Evolutionary conservation across 1,284 basidiomycete genomes (phyloP).

Genomic region (Puccinia coronata): DNA sequence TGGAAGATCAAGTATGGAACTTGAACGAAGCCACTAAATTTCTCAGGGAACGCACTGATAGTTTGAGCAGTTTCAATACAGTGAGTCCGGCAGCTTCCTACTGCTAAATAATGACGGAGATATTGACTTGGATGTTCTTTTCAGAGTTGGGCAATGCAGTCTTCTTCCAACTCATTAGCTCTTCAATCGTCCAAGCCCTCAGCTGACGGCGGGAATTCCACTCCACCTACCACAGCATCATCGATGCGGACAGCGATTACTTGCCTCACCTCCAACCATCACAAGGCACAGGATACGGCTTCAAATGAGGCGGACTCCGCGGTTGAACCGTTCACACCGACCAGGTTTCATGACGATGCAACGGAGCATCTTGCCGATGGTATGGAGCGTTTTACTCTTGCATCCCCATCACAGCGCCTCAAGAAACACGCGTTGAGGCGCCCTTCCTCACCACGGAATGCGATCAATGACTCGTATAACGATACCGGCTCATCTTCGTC

Average conservation of each 20-base stretch:
- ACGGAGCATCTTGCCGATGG: background rate
- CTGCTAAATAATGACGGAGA: background rate
- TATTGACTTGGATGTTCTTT: background rate
- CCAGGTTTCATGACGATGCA: background rate
- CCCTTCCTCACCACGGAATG: background rate
- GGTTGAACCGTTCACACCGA: conserved; percentile 5
- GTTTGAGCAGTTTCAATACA: conserved; percentile 29
- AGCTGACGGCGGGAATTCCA: conserved; percentile 10
- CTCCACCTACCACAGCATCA: conserved; percentile 13
- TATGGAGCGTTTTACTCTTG: conserved; percentile 9
- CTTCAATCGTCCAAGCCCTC: conserved; percentile 14
- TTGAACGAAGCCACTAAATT: conserved; percentile 32
- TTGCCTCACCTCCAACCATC: conserved; percentile 7
- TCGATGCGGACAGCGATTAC: conserved; percentile 30
- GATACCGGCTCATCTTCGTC: conserved; percentile 12
- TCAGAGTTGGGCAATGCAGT: conserved; percentile 36
- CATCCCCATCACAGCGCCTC: background rate
- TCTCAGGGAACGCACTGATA: conserved; percentile 28
- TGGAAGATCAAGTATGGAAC: conserved; percentile 45
- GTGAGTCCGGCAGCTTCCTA: background rate
- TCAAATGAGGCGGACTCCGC: conserved; percentile 14
- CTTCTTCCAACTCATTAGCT: conserved; percentile 20
- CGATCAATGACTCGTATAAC: background rate
- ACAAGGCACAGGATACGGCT: background rate
- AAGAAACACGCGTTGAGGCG: background rate